Percentiles rank a stretch among this genome's conserved stretches.
These are phyloP conservation scores for Brettanomyces sp. DNA, from an alignment of 805 yeast species.

Conservation along the genomic window DNA sequence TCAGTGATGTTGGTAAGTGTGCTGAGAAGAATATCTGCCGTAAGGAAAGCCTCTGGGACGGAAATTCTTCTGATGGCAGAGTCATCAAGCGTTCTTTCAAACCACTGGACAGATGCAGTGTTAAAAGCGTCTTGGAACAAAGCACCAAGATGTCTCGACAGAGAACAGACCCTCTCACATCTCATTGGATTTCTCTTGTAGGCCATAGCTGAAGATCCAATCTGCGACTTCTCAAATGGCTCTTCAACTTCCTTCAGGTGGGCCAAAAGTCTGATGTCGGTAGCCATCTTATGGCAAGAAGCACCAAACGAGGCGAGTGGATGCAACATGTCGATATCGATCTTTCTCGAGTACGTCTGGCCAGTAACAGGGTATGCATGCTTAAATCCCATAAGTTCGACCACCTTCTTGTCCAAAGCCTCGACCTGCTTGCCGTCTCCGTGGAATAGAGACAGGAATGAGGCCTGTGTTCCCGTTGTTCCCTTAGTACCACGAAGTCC, in stretches of 20 bases:
- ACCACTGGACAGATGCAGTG: conserved; percentile 98
- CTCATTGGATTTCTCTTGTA: conserved; percentile 99
- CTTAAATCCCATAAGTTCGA: conserved; percentile 86
- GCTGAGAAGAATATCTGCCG: conserved; percentile 86
- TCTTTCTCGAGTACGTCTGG: conserved; percentile 97
- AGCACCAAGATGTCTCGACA: conserved; percentile 91
- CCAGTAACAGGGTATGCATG: conserved; percentile 97
- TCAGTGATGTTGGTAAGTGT: conserved; percentile 88
- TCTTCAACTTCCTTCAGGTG: conserved; percentile 96
- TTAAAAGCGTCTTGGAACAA: conserved; percentile 88
- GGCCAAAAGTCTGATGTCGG: conserved; percentile 92
- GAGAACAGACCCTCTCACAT: conserved; percentile 97
- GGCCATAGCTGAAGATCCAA: conserved; percentile 98
- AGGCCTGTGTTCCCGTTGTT: conserved; percentile 98
- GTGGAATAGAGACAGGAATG: conserved; percentile 89
- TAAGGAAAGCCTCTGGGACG: conserved; percentile 90
- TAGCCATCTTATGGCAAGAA: conserved; percentile 94
- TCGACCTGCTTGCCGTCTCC: conserved; percentile 97
- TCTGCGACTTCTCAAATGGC: conserved; percentile 97
- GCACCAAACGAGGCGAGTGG: conserved; percentile 95
- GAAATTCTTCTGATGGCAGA: conserved; percentile 97
- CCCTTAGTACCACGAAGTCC: conserved; percentile 98
- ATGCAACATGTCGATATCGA: conserved; percentile 86
- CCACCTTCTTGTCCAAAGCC: conserved; percentile 82
- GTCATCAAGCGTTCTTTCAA: conserved; percentile 97